Evolutionary conservation across 176 grass and related monocot genomes (phyloP).

Genomic region (Carex cristatella): DNA sequence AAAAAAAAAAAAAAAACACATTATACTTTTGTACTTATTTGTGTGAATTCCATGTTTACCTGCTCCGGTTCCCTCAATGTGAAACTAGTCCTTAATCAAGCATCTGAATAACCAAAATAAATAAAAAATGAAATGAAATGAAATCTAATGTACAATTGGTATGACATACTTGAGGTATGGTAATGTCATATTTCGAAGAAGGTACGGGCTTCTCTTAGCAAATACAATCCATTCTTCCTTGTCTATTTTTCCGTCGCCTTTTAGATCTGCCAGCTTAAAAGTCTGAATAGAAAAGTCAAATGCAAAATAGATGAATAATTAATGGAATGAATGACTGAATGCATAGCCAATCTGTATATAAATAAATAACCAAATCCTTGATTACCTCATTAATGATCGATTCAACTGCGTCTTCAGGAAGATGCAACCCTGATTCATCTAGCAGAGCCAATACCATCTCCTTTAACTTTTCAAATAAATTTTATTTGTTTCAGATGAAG

Average conservation of each 20-base stretch:
- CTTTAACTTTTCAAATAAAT: not conserved
- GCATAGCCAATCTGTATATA: not conserved
- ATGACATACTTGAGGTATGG: constrained; percentile 8
- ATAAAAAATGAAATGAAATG: not conserved
- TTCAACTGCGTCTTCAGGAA: constrained; percentile 6
- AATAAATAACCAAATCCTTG: not conserved
- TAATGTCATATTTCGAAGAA: constrained; percentile 22
- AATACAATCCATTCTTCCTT: constrained; percentile 18
- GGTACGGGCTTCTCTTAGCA: not conserved
- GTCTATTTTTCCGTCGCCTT: constrained; percentile 16
- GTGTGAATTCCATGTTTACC: not conserved
- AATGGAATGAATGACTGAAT: not conserved
- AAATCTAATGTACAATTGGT: not conserved
- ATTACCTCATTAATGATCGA: constrained; percentile 2
- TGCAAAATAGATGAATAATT: not conserved
- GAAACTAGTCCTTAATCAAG: not conserved
- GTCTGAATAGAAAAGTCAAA: constrained; percentile 3
- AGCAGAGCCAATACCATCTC: constrained; percentile 23
- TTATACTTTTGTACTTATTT: not conserved
- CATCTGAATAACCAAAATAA: not conserved
- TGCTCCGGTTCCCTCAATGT: not conserved
- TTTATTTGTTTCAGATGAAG: not conserved
- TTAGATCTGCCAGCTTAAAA: constrained; percentile 23
- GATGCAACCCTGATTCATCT: not conserved
- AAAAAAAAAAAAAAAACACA: not conserved